These are phyloP conservation scores for Nannizziopsis barbatae DNA, from an alignment of 2,329 filamentous ascomycete genomes.

Conservation along the genomic window DNA sequence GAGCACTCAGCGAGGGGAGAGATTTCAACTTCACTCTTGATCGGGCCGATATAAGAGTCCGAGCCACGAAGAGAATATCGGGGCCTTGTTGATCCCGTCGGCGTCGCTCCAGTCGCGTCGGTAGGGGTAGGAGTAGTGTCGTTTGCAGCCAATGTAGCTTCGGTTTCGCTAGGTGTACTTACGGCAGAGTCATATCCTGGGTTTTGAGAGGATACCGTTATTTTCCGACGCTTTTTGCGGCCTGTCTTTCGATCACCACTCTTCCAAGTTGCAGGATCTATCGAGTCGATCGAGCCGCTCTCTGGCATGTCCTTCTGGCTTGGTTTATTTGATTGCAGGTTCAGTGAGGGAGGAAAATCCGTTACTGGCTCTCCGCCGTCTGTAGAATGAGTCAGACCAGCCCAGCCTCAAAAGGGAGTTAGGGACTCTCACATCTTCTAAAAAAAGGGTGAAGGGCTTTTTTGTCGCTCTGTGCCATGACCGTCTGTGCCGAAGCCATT, in stretches of 20 bases:
- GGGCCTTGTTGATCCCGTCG: background rate
- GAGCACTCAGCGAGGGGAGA: background rate
- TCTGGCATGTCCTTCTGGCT: background rate
- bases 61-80: constrained; percentile 5
- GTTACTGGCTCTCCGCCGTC: background rate
- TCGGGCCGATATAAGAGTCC: background rate
- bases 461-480: constrained; percentile 31
- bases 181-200: background rate
- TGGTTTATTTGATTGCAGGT: background rate
- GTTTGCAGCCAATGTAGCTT: background rate
- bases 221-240: constrained; percentile 30
- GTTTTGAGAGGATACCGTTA: background rate
- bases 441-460: constrained; percentile 35
- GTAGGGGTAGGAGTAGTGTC: background rate
- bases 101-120: background rate
- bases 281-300: background rate
- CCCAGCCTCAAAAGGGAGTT: background rate
- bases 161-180: background rate
- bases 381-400: background rate
- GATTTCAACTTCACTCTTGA: background rate
- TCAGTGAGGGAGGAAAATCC: background rate
- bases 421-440: constrained; percentile 25
- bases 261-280: background rate
- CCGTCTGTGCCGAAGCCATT: constrained; percentile 19
- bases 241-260: constrained; percentile 27